Conservation (phyloP, 805 yeast genomes). For the Yamadazyma akitaensis region DNA sequence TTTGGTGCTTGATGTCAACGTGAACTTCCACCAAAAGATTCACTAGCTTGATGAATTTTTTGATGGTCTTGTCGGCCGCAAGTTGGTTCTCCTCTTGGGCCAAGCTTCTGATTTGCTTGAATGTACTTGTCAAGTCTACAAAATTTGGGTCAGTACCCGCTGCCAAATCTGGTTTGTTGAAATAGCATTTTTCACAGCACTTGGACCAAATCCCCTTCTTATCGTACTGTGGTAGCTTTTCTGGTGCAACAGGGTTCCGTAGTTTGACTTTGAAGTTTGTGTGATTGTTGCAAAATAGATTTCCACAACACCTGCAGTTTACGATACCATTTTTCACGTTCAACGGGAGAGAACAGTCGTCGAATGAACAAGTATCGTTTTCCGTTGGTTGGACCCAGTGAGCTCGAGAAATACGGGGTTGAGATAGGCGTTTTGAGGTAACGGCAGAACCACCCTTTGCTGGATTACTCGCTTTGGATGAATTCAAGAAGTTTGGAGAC, state of each 20-base stretch:
- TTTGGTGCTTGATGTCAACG: constrained; percentile 4
- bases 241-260: constrained; percentile 37
- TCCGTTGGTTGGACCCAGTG: constrained; percentile 57
- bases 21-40: constrained; percentile 22
- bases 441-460: background rate
- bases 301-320: constrained; percentile 78
- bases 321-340: constrained; percentile 53
- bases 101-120: constrained; percentile 37
- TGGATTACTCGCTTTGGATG: background rate
- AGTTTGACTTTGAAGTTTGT: constrained; percentile 53
- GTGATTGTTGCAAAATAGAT: constrained; percentile 64
- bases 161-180: constrained; percentile 49
- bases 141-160: constrained; percentile 36
- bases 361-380: constrained; percentile 38
- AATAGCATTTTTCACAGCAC: constrained; percentile 65
- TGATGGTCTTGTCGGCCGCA: constrained; percentile 52
- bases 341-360: constrained; percentile 27
- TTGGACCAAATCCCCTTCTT: constrained; percentile 61
- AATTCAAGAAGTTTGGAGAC: background rate
- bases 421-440: constrained; percentile 2
- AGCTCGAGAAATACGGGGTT: constrained; percentile 34
- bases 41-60: constrained; percentile 51
- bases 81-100: constrained; percentile 50
- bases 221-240: constrained; percentile 34
- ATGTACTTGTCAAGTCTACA: constrained; percentile 45